phyloP scores from a whole-genome alignment of 441 rosid species.

The Pelargonium citronellum region DNA sequence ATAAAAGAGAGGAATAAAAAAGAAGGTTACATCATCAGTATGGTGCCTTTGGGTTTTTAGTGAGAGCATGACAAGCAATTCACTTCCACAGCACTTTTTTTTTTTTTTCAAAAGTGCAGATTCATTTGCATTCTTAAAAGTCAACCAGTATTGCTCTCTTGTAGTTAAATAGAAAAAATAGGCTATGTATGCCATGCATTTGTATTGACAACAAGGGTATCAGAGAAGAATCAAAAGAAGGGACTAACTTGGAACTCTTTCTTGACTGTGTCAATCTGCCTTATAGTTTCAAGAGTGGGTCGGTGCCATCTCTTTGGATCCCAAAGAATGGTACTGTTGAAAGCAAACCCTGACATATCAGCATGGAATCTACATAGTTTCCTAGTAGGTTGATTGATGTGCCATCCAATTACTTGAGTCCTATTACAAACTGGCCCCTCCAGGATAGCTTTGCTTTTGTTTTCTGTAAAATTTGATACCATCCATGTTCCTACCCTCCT shows the following conservation, averaged over 20 bases:
- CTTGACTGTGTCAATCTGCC: constrained; percentile 39
- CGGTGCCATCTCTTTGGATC: constrained; percentile 58
- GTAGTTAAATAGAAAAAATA: not conserved
- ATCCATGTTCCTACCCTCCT: constrained; percentile 61
- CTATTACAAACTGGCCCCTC: constrained; percentile 60
- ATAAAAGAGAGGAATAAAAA: not conserved
- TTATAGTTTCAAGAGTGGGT: constrained; percentile 45
- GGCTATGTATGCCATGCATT: not conserved
- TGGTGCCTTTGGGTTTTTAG: not conserved
- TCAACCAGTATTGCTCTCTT: not conserved
- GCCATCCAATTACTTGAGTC: constrained; percentile 57
- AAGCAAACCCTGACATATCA: constrained; percentile 56
- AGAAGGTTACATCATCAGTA: not conserved
- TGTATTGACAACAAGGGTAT: not conserved
- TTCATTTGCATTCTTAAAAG: not conserved
- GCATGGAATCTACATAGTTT: constrained; percentile 49
- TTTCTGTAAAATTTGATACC: constrained; percentile 40
- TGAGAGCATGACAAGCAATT: not conserved
- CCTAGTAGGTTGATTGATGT: constrained; percentile 27
- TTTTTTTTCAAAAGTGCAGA: not conserved
- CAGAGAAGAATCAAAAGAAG: constrained; percentile 12
- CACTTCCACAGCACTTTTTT: not conserved
- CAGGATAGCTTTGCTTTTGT: constrained; percentile 25
- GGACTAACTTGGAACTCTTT: constrained; percentile 40
- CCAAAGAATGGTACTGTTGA: constrained; percentile 62